Evolutionary conservation across 345 rosid species (phyloP).

Genomic region (Mallotus nudiflorus): DNA sequence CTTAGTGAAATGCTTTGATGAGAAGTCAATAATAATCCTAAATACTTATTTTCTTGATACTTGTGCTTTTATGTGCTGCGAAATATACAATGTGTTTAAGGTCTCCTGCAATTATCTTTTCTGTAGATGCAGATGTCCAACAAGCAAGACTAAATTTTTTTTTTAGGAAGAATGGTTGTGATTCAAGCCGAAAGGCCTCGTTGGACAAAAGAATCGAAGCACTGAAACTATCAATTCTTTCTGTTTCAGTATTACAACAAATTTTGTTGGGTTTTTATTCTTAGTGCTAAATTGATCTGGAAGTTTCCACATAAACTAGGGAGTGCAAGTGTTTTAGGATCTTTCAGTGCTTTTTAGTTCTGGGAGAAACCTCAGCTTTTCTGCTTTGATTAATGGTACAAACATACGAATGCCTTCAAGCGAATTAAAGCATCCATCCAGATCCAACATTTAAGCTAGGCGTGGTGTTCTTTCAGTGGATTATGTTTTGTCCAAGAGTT

Average conservation of each 20-base stretch:
- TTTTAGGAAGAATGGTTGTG: background rate
- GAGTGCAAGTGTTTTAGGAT: background rate
- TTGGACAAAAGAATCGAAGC: background rate
- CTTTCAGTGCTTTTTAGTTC: no score
- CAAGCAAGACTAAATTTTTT: background rate
- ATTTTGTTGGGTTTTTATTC: background rate
- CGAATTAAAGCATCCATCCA: no score
- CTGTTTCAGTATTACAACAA: background rate
- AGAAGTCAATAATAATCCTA: no score
- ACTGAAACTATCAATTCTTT: background rate
- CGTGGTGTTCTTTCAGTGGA: no score
- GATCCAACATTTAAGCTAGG: no score
- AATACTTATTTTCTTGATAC: no score
- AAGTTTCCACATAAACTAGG: background rate
- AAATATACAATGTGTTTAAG: background rate
- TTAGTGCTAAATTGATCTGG: background rate
- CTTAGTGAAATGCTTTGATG: no score
- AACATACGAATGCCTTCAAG: no score
- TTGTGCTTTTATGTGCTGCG: background rate
- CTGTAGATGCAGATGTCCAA: background rate
- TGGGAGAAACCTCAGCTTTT: no score
- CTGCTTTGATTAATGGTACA: no score
- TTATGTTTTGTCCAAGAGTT: no score
- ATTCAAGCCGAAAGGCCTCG: background rate
- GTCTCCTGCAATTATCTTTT: background rate